Evolutionary conservation across 495 filamentous ascomycete genomes (phyloP), one percentile per base, ranked within the genome.

Genomic region (Acidomyces sp.): DNA sequence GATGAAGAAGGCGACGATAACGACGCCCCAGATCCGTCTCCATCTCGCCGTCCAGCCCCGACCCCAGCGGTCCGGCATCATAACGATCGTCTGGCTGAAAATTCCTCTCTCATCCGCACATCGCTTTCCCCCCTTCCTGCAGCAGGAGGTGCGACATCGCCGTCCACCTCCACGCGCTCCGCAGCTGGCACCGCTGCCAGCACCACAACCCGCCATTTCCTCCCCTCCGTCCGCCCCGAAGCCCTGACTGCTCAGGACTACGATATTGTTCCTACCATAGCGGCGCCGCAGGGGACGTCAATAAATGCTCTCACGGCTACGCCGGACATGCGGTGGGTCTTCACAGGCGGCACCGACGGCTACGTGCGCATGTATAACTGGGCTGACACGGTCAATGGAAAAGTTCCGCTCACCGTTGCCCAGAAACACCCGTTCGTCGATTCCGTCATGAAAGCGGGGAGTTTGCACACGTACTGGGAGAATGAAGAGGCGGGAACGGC

Each of bases 371-470:
- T 92, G 51, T 96, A 84, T 63, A 88, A 99, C 61, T 93, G 92
- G 71, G 76, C 83, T 30, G 86, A 82, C 12, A 93, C 90, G 6
- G 85, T 85, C 45, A 99, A 99, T 58, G 85, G 85, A 47, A 94
- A 93, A 58, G 74, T 83, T 23, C 79, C 86, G 58, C 65, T 99
- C 49, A 99, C 90, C 0, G 90, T 99, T 6, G 90, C 90, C 28
- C 90, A 99, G 63, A 66, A 82, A 35, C 90, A 99, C 62, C 90
- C 92, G 0, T 99, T 96, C 50, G 90, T 99, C 24, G 90, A 99
- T 55, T 93, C 82, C 47, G 90, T 99, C 12, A 80, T 84, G 27
- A 96, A 95, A 58, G 86, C 86, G 10, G 90, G 88, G 1, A 75
- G 93, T 12, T 61, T 95, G 37, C 74, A 93, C 71, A 90, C 79